Base-by-base conservation (phyloP, 345 rosid species). In the Chamaenerion angustifolium region DNA sequence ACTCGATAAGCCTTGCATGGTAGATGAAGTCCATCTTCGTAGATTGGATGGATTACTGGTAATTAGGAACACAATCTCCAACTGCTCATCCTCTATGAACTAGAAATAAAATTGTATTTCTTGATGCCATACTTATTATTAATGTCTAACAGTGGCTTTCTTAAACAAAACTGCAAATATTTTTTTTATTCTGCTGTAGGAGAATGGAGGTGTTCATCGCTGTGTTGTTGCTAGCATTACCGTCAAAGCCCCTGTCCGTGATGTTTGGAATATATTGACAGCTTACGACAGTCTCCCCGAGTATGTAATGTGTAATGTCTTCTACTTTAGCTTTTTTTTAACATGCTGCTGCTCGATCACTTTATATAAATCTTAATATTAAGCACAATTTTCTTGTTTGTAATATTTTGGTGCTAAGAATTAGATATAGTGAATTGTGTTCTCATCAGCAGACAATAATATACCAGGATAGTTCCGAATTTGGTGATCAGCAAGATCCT, bases 11-110 rank as follows among this genome's bases (percentile, higher is more conserved):
- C 93, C 83, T 52, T 82, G 85, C 65, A 52, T 72, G 49, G 96
- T 82, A 57, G 98, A 90, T 59, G 98, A 90, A 71, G 96, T 90
- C 63, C 96, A 90, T 76, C 88, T 90, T 56, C 94, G 96, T 61
- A 78, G 96, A 78, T 82, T 75, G 65, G 98, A 90, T 72, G 98
- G 94, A 57, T 69, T 83, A 55, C 64, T 90, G 88, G 98, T 86
- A 79, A 73, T 53, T 63, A 53, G 37, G 6, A 31, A 1, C 5
- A 31, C 37, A 2, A 2, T 23, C 5, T 31, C 7, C 10, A 31
- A 31, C 4, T 21, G 25, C 25, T 21, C 5, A 31, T 31, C 37
- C 4, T 31, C 37, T 3, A 5, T 8, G 10, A 31, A 31, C 10
- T 31, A 7, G 37, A 31, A 31, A 31, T 31, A 31, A 1, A 31